Evolutionary conservation across 176 grass and related monocot genomes (phyloP).

Genomic region (Eremochloa ophiuroides): DNA sequence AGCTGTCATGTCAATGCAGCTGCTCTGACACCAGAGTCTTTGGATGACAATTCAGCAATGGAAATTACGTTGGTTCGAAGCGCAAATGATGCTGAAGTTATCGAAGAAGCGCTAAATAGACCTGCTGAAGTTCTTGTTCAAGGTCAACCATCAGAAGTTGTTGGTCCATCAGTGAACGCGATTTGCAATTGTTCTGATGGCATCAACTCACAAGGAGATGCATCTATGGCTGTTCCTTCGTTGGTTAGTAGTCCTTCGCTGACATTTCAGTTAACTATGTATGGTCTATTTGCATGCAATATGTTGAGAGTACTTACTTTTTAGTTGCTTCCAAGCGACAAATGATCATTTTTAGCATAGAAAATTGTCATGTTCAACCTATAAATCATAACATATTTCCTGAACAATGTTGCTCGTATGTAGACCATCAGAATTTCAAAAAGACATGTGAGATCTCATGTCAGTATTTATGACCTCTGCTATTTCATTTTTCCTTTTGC

Average conservation of each 20-base stretch:
- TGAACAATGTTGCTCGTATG: not conserved
- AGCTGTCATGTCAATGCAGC: constrained; percentile 23
- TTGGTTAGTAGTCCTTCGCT: constrained; percentile 26
- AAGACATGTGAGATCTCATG: not conserved
- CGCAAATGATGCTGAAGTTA: constrained; percentile 29
- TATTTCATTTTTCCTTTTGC: not conserved
- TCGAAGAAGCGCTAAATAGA: constrained; percentile 11
- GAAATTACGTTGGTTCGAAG: constrained; percentile 35
- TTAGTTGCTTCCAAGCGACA: not conserved
- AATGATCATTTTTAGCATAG: not conserved
- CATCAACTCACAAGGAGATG: constrained; percentile 3
- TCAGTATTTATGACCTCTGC: constrained; percentile 10
- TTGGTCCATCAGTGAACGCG: constrained; percentile 20
- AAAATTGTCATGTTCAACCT: not conserved
- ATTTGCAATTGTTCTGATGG: constrained; percentile 23
- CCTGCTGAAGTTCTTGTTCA: constrained; percentile 27
- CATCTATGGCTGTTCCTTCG: constrained; percentile 23
- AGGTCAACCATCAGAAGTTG: constrained; percentile 7
- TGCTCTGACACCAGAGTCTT: constrained; percentile 4
- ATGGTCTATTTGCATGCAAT: not conserved
- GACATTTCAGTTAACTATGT: constrained; percentile 31
- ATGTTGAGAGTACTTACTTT: not conserved
- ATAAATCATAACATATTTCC: not conserved
- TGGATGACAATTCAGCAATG: constrained; percentile 21
- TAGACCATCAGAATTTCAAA: not conserved